Evolutionary conservation across 2,329 filamentous ascomycete genomes (phyloP), one percentile per base, ranked within the genome.

Genomic region (Septoria petroselini): DNA sequence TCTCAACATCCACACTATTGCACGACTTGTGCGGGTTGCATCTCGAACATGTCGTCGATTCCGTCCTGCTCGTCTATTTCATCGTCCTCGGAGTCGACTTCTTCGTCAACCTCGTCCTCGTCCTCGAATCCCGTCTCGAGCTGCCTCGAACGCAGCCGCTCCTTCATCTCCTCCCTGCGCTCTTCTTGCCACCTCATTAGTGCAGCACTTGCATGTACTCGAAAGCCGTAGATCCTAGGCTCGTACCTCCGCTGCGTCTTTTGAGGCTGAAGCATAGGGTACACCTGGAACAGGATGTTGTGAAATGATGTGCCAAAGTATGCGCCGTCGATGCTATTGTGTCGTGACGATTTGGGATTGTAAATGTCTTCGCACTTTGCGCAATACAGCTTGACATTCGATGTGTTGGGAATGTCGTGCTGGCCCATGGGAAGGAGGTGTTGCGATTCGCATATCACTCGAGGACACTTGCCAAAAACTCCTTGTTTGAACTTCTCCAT

Each of bases 231-330:
- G 53, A 95, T 86, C 51, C 87, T 83, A 18, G 93, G 93, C 49
- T 91, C 81, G 71, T 97, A 96, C 59, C 93, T 82, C 58, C 89
- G 84, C 55, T 84, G 77, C 61, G 83, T 89, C 78, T 97, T 98
- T 59, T 83, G 76, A 2, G 93, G 93, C 43, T 94, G 83, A 61
- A 98, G 79, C 18, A 87, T 83, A 4, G 93, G 91, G 69, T 97
- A 97, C 48, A 98, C 93, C 71, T 98, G 93, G 76, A 98, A 97
- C 55, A 98, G 83, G 71, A 98, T 96, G 73, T 96, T 96, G 78
- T 96, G 91, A 77, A 98, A 98, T 2, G 88, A 95, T 40, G 91
- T 91, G 61, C 93, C 93, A 62, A 98, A 98, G 78, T 97, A 98
- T 58, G 93, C 93, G 57, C 93, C 93, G 68, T 98, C 93, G 65